Base-by-base conservation (phyloP, 352 stramenopile species). In the Phytophthora crassamura region DNA sequence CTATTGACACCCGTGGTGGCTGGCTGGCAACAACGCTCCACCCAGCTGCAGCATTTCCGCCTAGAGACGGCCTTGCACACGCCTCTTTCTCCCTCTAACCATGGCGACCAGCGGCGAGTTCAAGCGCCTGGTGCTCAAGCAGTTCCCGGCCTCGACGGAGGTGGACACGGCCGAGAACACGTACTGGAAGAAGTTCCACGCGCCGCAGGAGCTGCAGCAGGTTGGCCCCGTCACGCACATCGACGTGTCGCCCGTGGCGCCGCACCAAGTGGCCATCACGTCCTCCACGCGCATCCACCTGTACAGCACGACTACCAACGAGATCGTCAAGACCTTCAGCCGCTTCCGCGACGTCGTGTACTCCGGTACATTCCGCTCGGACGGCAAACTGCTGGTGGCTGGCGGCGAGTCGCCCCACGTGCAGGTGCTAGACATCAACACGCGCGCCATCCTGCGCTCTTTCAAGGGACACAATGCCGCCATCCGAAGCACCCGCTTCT, bases 111-210 rank as follows among this genome's bases (percentile, higher is more conserved):
- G 72, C 42, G 83, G 80, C 38, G 88, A 96, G 74, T 96, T 94
- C 75, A 91, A 94, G 74, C 82, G 86, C 34, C 64, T 96, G 48
- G 81, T 90, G 77, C 81, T 96, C 16, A 96, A 96, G 80, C 86
- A 95, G 66, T 96, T 95, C 72, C 86, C 88, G 36, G 57, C 81
- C 12, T 80, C 85, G 66, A 93, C 74, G 39, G 85, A 93, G 71
- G 76, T 88, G 32, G 80, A 92, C 66, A 91, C 86, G 20, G 75
- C 75, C 7, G 88, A 96, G 69, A 90, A 90, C 40, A 67, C 80
- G 54, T 97, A 95, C 74, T 97, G 89, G 89, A 92, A 92, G 51
- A 95, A 94, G 74, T 95, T 94, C 69, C 82, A 93, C 59, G 64
- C 82, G 40, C 88, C 89, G 34, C 71, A 92, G 57, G 89, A 95